These are phyloP conservation scores for Hymenoscyphus fructigenus DNA, from an alignment of 2,329 filamentous ascomycete genomes.

Conservation along the genomic window DNA sequence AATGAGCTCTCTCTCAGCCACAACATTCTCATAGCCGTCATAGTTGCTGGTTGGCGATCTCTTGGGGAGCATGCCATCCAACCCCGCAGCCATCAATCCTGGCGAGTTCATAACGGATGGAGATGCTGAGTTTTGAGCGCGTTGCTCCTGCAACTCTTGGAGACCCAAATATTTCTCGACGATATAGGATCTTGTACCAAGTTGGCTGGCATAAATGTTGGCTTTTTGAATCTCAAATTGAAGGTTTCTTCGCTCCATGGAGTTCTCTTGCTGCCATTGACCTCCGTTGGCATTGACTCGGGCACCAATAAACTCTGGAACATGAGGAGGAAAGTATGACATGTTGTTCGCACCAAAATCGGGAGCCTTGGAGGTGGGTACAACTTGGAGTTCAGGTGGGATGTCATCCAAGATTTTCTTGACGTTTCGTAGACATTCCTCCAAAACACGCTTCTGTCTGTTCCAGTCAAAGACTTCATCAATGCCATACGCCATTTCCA, in stretches of 20 bases:
- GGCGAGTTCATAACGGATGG: constrained; percentile 23
- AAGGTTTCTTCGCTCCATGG: constrained; percentile 48
- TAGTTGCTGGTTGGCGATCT: constrained; percentile 42
- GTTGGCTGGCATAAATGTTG: constrained; percentile 80
- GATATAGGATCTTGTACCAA: constrained; percentile 79
- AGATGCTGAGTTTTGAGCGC: constrained; percentile 35
- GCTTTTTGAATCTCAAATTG: constrained; percentile 91
- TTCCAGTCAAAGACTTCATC: constrained; percentile 73
- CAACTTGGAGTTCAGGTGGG: constrained; percentile 66
- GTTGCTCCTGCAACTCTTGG: constrained; percentile 61
- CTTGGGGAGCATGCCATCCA: constrained; percentile 35
- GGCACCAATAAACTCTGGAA: constrained; percentile 40
- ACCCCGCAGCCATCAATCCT: constrained; percentile 29
- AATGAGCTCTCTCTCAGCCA: constrained; percentile 75
- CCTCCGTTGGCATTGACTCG: constrained; percentile 35
- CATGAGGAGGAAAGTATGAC: constrained; percentile 49
- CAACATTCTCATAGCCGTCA: constrained; percentile 52
- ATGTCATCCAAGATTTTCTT: constrained; percentile 67
- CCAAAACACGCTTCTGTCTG: constrained; percentile 71
- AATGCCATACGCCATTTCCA: constrained; percentile 80
- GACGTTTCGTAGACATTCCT: constrained; percentile 67
- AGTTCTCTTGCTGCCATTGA: constrained; percentile 14
- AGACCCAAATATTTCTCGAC: constrained; percentile 84
- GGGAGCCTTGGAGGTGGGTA: constrained; percentile 39
- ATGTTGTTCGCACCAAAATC: constrained; percentile 44